phyloP scores from a whole-genome alignment of 2,329 filamentous ascomycete genomes.

The Colletotrichum shisoi region DNA sequence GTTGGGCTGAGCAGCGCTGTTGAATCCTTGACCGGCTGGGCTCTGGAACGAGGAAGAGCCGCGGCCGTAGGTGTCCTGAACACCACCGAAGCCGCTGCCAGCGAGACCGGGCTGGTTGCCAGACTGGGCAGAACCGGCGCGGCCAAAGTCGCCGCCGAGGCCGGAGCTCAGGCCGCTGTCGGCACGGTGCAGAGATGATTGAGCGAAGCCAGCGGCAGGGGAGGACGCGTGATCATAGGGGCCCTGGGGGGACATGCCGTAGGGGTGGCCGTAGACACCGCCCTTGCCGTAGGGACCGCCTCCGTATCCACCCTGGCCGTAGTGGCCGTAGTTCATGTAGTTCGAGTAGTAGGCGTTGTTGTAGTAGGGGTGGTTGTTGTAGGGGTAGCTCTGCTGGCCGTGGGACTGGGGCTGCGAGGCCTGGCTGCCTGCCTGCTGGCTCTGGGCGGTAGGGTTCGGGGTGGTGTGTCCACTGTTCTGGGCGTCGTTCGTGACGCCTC shows the following conservation, averaged over 20 bases:
- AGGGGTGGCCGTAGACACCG: slow-evolving; percentile 64
- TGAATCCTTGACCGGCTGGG: slow-evolving; percentile 63
- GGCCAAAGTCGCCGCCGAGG: slow-evolving; percentile 63
- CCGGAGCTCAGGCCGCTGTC: slow-evolving; percentile 60
- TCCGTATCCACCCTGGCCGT: slow-evolving; percentile 61
- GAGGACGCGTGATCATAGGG: slow-evolving; percentile 66
- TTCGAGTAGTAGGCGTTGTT: slow-evolving; percentile 69
- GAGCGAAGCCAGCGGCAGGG: slow-evolving; percentile 62
- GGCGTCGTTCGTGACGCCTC: slow-evolving; percentile 67
- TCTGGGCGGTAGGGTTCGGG: slow-evolving; percentile 76
- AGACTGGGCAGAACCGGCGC: slow-evolving; percentile 59
- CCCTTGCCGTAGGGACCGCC: slow-evolving; percentile 63
- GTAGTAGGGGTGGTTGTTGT: slow-evolving; percentile 67
- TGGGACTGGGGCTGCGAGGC: slow-evolving; percentile 56
- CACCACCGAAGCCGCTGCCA: slow-evolving; percentile 60
- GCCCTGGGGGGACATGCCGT: slow-evolving; percentile 64
- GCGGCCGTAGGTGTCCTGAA: slow-evolving; percentile 65
- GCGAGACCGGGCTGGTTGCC: slow-evolving; percentile 60
- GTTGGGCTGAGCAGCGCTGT: slow-evolving; percentile 58
- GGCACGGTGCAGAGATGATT: slow-evolving; percentile 61
- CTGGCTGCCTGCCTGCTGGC: slow-evolving; percentile 56
- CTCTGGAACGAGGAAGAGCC: slow-evolving; percentile 63
- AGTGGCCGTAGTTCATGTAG: slow-evolving; percentile 64
- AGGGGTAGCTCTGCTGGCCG: slow-evolving; percentile 59
- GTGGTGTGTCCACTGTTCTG: slow-evolving; percentile 91